A percentile compares a stretch with the other conserved stretches of the same genome.
phyloP scores from a whole-genome alignment of 345 rosid species.

The Rhodamnia rubescens region DNA sequence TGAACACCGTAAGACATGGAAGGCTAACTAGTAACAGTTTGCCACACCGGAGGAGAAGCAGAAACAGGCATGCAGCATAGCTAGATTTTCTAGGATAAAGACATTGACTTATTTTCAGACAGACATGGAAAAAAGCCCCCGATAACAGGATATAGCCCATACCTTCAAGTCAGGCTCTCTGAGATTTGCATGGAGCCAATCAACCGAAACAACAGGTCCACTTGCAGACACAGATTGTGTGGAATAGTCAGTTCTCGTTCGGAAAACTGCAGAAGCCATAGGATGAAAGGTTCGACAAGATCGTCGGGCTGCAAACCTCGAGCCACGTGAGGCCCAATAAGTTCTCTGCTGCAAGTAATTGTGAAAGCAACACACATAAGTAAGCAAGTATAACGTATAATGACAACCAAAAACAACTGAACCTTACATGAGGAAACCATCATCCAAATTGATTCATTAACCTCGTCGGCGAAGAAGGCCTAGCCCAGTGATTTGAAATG shows the following conservation, averaged over 20 bases:
- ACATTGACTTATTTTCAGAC: background rate
- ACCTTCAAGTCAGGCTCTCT: constrained; percentile 81
- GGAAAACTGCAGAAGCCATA: constrained; percentile 40
- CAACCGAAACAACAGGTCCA: constrained; percentile 86
- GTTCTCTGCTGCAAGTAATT: constrained; percentile 28
- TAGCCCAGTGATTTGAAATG: background rate
- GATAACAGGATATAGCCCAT: background rate
- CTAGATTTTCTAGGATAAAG: background rate
- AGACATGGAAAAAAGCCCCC: background rate
- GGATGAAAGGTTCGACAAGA: constrained; percentile 20
- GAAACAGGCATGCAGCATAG: background rate
- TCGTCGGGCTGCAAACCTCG: constrained; percentile 8
- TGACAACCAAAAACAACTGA: background rate
- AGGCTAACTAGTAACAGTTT: background rate
- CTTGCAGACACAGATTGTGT: constrained; percentile 35
- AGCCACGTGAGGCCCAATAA: constrained; percentile 11
- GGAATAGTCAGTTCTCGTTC: constrained; percentile 24
- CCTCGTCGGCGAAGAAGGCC: background rate
- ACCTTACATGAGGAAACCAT: background rate
- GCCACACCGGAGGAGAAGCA: background rate
- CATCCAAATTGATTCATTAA: background rate
- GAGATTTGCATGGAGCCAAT: constrained; percentile 87
- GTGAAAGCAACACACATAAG: background rate
- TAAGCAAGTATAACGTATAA: background rate
- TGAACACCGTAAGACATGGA: background rate